Evolutionary conservation across 2,329 filamentous ascomycete species (phyloP).

Genomic region (Sporothrix phasma): DNA sequence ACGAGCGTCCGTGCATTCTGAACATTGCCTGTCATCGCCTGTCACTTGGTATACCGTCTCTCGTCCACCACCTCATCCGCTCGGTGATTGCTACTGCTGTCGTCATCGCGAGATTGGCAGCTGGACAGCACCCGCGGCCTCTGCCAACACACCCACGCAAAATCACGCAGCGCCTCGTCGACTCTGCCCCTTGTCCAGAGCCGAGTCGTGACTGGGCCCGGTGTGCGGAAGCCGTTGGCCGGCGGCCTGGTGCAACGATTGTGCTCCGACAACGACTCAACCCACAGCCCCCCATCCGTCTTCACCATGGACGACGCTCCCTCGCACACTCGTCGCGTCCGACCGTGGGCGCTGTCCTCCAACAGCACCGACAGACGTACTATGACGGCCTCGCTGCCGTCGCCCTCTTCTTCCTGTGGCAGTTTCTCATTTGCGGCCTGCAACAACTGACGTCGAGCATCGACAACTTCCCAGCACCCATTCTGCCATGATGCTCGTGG

Average conservation of each 20-base stretch:
- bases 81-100: not conserved
- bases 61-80: not conserved
- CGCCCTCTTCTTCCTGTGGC: constrained; percentile 31
- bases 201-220: constrained; percentile 10
- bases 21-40: not conserved
- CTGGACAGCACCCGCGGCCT: too few species aligned
- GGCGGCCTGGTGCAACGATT: constrained; percentile 6
- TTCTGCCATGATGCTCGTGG: constrained; percentile 37
- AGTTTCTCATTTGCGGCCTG: constrained; percentile 38
- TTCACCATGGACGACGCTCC: not conserved
- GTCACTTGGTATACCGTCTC: not conserved
- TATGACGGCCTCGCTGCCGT: constrained; percentile 26
- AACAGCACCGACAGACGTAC: constrained; percentile 5
- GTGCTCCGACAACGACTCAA: not conserved
- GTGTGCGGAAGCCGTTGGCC: constrained; percentile 9
- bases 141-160: not conserved
- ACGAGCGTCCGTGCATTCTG: not conserved
- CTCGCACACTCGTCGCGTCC: too few species aligned
- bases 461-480: constrained; percentile 37
- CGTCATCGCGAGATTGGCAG: not conserved
- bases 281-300: not conserved
- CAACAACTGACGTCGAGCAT: constrained; percentile 27
- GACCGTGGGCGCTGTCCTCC: not conserved
- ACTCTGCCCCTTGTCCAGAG: not conserved
- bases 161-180: too few species aligned